Evolutionary conservation across 1,284 basidiomycete species (phyloP).

Genomic region (Trichosporon sp.): DNA sequence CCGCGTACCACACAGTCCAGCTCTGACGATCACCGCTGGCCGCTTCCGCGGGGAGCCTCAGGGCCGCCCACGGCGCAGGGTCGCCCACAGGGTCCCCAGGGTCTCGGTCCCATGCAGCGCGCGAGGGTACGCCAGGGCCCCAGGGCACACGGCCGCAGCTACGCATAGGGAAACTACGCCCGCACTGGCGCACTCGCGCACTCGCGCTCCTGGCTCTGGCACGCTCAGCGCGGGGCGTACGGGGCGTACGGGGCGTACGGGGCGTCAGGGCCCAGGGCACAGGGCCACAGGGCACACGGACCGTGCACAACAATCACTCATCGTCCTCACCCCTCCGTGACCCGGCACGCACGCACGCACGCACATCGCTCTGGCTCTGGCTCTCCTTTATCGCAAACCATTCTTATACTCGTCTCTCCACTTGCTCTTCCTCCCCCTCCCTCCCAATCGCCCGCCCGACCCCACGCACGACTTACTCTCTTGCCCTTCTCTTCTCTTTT

Average conservation of each 20-base stretch:
- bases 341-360: background rate
- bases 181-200: background rate
- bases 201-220: background rate
- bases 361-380: background rate
- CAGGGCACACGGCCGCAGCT: background rate
- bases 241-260: too few species aligned
- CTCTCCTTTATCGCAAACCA: background rate
- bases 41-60: background rate
- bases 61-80: background rate
- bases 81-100: background rate
- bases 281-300: background rate
- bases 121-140: background rate
- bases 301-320: background rate
- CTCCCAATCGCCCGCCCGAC: background rate
- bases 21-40: background rate
- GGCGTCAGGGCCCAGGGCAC: background rate
- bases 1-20: background rate
- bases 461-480: background rate
- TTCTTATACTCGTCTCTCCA: background rate
- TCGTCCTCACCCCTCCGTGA: background rate
- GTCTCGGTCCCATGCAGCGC: background rate
- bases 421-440: background rate
- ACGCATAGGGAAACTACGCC: background rate
- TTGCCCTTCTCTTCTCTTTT: background rate
- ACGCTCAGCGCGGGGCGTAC: too few species aligned